phyloP scores from a whole-genome alignment of 345 rosid genomes.

The Litchi chinensis region DNA sequence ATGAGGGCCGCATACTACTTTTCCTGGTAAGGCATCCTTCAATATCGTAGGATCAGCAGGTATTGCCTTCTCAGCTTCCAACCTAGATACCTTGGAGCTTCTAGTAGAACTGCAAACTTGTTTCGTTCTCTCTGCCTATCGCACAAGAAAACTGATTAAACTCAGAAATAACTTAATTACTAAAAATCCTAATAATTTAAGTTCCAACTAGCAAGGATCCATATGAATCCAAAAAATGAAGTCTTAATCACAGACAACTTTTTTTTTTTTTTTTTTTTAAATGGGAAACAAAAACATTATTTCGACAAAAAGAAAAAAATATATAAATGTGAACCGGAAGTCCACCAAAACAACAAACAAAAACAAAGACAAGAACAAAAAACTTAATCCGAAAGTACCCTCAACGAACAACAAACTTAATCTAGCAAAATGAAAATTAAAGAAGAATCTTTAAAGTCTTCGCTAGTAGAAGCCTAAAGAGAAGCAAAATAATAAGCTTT shows the following conservation, averaged over 20 bases:
- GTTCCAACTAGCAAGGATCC: not conserved
- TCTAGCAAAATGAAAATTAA: too few species aligned
- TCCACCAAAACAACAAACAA: too few species aligned
- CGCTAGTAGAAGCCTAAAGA: too few species aligned
- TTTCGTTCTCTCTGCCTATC: slow-evolving; percentile 47
- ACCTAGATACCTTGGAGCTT: slow-evolving; percentile 36
- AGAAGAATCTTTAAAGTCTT: too few species aligned
- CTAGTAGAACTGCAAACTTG: slow-evolving; percentile 36
- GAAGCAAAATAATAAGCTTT: too few species aligned
- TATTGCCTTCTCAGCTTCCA: slow-evolving; percentile 34
- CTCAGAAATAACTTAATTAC: not conserved
- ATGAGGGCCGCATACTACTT: slow-evolving; percentile 18
- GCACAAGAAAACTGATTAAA: slow-evolving; percentile 10
- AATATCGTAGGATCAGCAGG: slow-evolving; percentile 21
- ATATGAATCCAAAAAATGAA: not conserved
- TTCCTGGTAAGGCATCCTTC: slow-evolving; percentile 35
- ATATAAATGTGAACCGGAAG: too few species aligned
- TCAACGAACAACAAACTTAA: too few species aligned
- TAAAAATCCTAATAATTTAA: not conserved
- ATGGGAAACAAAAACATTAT: too few species aligned
- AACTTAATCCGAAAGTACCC: too few species aligned
- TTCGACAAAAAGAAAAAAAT: too few species aligned
- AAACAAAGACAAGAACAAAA: too few species aligned
- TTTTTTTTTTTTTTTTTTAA: too few species aligned
- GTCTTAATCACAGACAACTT: not conserved